Percentiles rank a stretch among this genome's conserved stretches.
Evolutionary conservation across 208 protist genomes (phyloP).

Genomic region (Leishmania guyanensis): DNA sequence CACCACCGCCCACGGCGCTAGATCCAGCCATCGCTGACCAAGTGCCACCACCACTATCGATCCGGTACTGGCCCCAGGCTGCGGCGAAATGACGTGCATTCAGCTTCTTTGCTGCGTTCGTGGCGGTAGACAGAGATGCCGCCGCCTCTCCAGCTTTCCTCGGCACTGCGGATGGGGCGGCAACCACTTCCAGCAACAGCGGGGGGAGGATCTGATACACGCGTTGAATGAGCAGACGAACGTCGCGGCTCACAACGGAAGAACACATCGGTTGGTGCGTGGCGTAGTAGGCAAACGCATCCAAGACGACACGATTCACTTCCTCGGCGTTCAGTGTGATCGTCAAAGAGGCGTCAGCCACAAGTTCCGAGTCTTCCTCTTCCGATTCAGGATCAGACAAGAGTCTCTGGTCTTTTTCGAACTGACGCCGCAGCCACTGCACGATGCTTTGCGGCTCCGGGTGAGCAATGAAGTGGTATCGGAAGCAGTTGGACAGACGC

Average conservation of each 20-base stretch:
- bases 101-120: conserved; percentile 16
- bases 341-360: background rate
- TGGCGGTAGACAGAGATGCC: background rate
- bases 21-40: background rate
- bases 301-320: conserved; percentile 18
- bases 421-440: conserved; percentile 51
- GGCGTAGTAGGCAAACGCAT: conserved; percentile 68
- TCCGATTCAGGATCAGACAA: background rate
- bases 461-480: conserved; percentile 69
- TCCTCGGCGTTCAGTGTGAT: conserved; percentile 14
- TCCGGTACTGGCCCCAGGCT: conserved; percentile 48
- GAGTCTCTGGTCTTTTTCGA: conserved; percentile 9
- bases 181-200: conserved; percentile 33
- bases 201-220: conserved; percentile 63
- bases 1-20: background rate
- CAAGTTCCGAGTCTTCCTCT: background rate
- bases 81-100: conserved; percentile 71
- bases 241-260: conserved; percentile 60
- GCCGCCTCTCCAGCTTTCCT: background rate
- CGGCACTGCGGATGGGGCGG: background rate
- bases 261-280: conserved; percentile 76
- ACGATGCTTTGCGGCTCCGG: conserved; percentile 41
- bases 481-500: conserved; percentile 71
- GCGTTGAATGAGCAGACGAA: conserved; percentile 63
- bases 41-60: conserved; percentile 10